Percentiles rank a stretch among this genome's conserved stretches.
These are phyloP conservation scores for Isoetes taiwanensis DNA, from an alignment of 75 land plant species.

Conservation along the genomic window DNA sequence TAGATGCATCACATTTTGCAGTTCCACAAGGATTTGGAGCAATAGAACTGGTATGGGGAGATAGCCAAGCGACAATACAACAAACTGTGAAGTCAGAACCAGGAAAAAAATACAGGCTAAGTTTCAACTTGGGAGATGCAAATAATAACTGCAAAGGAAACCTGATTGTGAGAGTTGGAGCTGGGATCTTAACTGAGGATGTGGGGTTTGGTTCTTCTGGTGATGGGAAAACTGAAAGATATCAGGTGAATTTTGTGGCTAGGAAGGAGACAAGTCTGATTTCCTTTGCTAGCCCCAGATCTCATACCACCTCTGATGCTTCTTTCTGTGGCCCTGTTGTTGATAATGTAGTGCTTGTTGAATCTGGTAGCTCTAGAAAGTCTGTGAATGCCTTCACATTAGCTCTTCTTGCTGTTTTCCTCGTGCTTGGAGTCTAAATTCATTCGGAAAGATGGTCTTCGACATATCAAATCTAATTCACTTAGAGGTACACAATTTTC, in stretches of 20 bases:
- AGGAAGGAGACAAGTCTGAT: constrained; percentile 27
- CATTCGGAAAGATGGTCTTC: too few relatives aligned
- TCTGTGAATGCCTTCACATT: too few relatives aligned
- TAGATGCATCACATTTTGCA: constrained; percentile 40
- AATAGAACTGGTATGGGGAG: constrained; percentile 51
- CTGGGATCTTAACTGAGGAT: constrained; percentile 26
- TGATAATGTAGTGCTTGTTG: constrained; percentile 37
- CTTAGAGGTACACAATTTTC: too few relatives aligned
- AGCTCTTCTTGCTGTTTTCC: too few relatives aligned
- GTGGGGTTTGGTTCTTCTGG: constrained; percentile 34
- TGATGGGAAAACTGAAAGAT: constrained; percentile 32
- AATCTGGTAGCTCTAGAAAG: too few relatives aligned
- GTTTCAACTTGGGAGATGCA: constrained; percentile 49
- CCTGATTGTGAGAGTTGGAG: constrained; percentile 48
- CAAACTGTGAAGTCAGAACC: constrained; percentile 37
- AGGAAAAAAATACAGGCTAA: constrained; percentile 29
- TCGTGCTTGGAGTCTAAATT: too few relatives aligned
- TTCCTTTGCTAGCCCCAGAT: constrained; percentile 45
- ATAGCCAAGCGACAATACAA: constrained; percentile 36
- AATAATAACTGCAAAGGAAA: constrained; percentile 47
- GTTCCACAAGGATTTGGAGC: constrained; percentile 39
- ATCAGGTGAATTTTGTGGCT: constrained; percentile 35
- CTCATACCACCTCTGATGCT: constrained; percentile 25
- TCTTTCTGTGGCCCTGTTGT: constrained; percentile 64
- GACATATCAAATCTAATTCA: too few relatives aligned